Evolutionary conservation across 2,329 filamentous ascomycete species (phyloP).

Genomic region (Penicillium rolfsii): DNA sequence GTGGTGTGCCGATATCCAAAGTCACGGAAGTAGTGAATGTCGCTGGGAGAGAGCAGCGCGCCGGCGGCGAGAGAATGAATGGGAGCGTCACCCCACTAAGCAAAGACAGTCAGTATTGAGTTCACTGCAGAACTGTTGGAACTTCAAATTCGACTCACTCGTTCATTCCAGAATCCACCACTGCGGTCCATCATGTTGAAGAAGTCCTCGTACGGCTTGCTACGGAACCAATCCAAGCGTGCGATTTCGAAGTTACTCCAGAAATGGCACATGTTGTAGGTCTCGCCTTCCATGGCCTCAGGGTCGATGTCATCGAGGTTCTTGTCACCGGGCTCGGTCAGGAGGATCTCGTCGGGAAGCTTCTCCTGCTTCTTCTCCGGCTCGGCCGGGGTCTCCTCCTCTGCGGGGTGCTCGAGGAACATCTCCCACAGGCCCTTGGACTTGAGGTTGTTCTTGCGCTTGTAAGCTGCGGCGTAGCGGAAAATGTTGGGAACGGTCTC

Average conservation of each 20-base stretch:
- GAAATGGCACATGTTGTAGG: slow-evolving; percentile 99
- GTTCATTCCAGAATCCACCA: slow-evolving; percentile 98
- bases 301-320: slow-evolving; percentile 80
- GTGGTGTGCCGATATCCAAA: slow-evolving; percentile 98
- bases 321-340: slow-evolving; percentile 71
- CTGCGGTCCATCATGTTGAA: slow-evolving; percentile 99
- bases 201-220: slow-evolving; percentile 96
- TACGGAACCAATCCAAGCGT: slow-evolving; percentile 90
- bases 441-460: slow-evolving; percentile 84
- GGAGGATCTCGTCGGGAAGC: slow-evolving; percentile 79
- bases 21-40: slow-evolving; percentile 99
- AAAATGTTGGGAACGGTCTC: slow-evolving; percentile 99
- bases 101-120: slow-evolving; percentile 15
- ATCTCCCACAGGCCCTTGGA: slow-evolving; percentile 98
- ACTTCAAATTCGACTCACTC: slow-evolving; percentile 63
- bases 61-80: slow-evolving; percentile 97
- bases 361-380: slow-evolving; percentile 65
- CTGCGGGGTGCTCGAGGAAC: slow-evolving; percentile 74
- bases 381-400: slow-evolving; percentile 57
- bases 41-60: slow-evolving; percentile 74
- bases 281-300: slow-evolving; percentile 94
- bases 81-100: slow-evolving; percentile 94
- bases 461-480: slow-evolving; percentile 97
- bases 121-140: not conserved
- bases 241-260: slow-evolving; percentile 99